These are phyloP conservation scores for Lasiodiplodia sp. DNA, from an alignment of 2,329 filamentous ascomycete species.

Conservation along the genomic window DNA sequence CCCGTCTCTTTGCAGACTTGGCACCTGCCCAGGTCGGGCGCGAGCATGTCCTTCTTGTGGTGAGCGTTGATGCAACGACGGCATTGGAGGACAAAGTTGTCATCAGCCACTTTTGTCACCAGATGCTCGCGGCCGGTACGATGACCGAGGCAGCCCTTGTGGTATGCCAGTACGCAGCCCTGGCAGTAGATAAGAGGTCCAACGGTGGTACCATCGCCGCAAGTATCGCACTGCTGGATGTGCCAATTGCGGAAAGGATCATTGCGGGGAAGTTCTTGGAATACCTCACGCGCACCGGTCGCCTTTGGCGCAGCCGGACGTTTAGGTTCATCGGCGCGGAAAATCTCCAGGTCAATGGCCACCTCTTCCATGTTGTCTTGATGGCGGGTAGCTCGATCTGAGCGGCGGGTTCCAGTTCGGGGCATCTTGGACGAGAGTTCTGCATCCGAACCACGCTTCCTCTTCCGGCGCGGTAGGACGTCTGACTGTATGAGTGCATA, in stretches of 20 bases:
- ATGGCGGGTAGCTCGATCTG: conserved; percentile 55
- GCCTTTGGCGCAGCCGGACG: conserved; percentile 56
- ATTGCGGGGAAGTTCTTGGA: conserved; percentile 66
- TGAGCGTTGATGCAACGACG: conserved; percentile 78
- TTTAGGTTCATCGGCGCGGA: conserved; percentile 50
- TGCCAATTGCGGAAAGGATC: conserved; percentile 76
- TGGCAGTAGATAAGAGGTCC: conserved; percentile 86
- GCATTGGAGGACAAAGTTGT: conserved; percentile 88
- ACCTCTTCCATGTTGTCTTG: conserved; percentile 61
- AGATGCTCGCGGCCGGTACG: conserved; percentile 81
- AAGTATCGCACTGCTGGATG: conserved; percentile 74
- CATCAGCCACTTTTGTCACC: conserved; percentile 81
- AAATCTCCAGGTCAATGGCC: conserved; percentile 69
- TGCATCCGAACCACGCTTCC: conserved; percentile 42
- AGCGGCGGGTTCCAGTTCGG: conserved; percentile 49
- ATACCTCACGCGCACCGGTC: conserved; percentile 73
- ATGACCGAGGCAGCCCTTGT: conserved; percentile 80
- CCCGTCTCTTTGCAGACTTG: conserved; percentile 72
- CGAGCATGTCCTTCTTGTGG: conserved; percentile 70
- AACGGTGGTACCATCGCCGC: conserved; percentile 65
- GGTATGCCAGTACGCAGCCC: conserved; percentile 84
- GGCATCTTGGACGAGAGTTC: conserved; percentile 22
- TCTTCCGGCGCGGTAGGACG: conserved; percentile 46
- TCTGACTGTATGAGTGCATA: conserved; percentile 50
- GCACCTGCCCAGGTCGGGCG: conserved; percentile 76